Evolutionary conservation across 177 flowering plant genomes (phyloP).

Genomic region (Telopea speciosissima): DNA sequence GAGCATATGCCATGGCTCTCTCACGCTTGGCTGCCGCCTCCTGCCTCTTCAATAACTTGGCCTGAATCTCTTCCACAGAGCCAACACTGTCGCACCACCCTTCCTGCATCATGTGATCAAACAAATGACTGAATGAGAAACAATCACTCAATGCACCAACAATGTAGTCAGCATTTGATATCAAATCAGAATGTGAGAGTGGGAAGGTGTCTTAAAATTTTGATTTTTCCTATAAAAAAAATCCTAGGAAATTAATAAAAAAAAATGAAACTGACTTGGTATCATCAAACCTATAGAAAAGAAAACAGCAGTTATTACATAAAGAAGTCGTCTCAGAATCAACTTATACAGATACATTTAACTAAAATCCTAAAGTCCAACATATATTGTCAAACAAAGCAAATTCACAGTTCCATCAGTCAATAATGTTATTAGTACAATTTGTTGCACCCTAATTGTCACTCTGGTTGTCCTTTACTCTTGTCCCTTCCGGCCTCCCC

Average conservation of each 20-base stretch:
- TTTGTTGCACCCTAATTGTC: background rate
- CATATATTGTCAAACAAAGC: background rate
- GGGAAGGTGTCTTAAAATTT: background rate
- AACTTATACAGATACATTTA: too few relatives aligned
- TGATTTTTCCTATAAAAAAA: too few relatives aligned
- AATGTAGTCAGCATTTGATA: background rate
- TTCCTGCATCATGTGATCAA: conserved; percentile 43
- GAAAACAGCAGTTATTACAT: background rate
- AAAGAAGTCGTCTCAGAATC: background rate
- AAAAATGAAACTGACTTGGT: background rate
- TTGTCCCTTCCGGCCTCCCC: too few relatives aligned
- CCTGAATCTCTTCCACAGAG: conserved; percentile 86
- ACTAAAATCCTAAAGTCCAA: background rate
- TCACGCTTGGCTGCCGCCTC: conserved; percentile 99
- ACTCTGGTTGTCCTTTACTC: too few relatives aligned
- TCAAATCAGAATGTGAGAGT: background rate
- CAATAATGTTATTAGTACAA: background rate
- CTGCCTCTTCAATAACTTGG: conserved; percentile 86
- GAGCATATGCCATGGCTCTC: conserved; percentile 98
- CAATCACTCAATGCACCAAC: background rate
- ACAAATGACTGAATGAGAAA: background rate
- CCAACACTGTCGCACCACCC: conserved; percentile 98
- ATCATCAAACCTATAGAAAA: too few relatives aligned
- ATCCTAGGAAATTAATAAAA: too few relatives aligned
- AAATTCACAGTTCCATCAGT: background rate